These are phyloP conservation scores for Pseudocercospora eumusae DNA, from an alignment of 2,329 filamentous ascomycete genomes.

Conservation along the genomic window DNA sequence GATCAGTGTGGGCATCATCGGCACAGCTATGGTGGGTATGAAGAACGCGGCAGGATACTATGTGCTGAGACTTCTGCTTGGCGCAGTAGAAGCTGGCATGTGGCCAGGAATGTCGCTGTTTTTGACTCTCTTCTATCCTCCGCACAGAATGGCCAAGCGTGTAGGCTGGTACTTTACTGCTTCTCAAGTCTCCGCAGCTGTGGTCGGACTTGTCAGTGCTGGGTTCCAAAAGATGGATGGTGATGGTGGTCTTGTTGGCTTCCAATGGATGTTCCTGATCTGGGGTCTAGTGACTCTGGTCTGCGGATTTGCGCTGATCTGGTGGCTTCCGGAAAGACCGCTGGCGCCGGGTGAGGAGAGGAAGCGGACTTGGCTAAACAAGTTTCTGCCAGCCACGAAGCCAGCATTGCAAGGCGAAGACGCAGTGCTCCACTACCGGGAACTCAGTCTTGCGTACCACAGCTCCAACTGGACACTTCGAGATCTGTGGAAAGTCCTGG, in stretches of 20 bases:
- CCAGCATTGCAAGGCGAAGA: slow-evolving; percentile 77
- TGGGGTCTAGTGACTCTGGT: slow-evolving; percentile 76
- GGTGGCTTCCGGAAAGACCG: slow-evolving; percentile 89
- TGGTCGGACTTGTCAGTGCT: slow-evolving; percentile 84
- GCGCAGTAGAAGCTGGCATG: slow-evolving; percentile 87
- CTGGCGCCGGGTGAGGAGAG: slow-evolving; percentile 67
- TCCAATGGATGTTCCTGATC: slow-evolving; percentile 89
- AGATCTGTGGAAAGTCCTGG: slow-evolving; percentile 69
- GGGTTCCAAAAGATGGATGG: slow-evolving; percentile 93
- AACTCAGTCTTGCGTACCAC: slow-evolving; percentile 79
- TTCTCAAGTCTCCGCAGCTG: slow-evolving; percentile 82
- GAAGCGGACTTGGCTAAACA: slow-evolving; percentile 55
- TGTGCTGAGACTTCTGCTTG: slow-evolving; percentile 79
- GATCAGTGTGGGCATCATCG: slow-evolving; percentile 80
- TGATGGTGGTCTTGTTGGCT: slow-evolving; percentile 71
- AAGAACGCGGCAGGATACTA: slow-evolving; percentile 82
- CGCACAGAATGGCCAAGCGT: slow-evolving; percentile 79
- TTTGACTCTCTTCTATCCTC: slow-evolving; percentile 87
- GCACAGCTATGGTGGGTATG: slow-evolving; percentile 79
- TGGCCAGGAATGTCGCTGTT: slow-evolving; percentile 97
- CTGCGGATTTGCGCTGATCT: slow-evolving; percentile 72
- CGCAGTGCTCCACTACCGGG: slow-evolving; percentile 77
- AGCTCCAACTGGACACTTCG: slow-evolving; percentile 69
- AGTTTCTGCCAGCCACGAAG: slow-evolving; percentile 67
- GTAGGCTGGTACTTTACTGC: slow-evolving; percentile 91